phyloP scores from a whole-genome alignment of 73 alveolate species.

The Durusdinium trenchii region DNA sequence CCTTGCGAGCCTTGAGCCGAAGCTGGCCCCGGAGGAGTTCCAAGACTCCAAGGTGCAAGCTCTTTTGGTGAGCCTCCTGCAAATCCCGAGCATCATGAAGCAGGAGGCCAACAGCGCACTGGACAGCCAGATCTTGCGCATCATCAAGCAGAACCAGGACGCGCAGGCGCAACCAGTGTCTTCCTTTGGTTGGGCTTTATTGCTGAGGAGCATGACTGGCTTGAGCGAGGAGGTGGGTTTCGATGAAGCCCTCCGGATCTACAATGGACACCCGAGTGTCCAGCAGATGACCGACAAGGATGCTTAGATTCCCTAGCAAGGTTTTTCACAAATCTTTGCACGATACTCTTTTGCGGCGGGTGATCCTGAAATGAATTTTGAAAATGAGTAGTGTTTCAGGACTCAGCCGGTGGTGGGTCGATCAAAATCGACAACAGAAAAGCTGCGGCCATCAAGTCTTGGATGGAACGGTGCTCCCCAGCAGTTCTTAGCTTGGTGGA shows the following conservation, averaged over 20 bases:
- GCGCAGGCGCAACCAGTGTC: neutral
- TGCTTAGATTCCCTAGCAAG: neutral
- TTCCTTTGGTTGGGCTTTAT: neutral
- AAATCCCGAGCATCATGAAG: neutral
- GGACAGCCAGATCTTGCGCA: neutral
- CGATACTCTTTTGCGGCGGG: too few species aligned
- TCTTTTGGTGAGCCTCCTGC: neutral
- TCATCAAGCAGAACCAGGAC: neutral
- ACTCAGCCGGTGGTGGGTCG: neutral
- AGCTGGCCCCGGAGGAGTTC: neutral
- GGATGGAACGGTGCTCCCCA: neutral
- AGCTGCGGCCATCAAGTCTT: neutral
- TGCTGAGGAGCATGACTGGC: neutral
- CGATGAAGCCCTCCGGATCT: constrained; percentile 7
- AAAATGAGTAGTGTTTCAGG: too few species aligned
- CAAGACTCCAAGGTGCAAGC: neutral
- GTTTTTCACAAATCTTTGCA: too few species aligned
- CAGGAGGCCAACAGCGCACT: neutral
- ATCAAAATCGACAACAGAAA: neutral
- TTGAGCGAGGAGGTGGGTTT: neutral
- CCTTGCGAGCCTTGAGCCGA: neutral
- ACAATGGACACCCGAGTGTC: constrained; percentile 4
- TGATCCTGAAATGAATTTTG: too few species aligned
- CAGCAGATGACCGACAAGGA: neutral
- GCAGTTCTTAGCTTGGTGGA: neutral